A percentile compares a stretch with the other conserved stretches of the same genome.
Conservation (phyloP, 331 rosid species). For the Stylosanthes scabra region DNA sequence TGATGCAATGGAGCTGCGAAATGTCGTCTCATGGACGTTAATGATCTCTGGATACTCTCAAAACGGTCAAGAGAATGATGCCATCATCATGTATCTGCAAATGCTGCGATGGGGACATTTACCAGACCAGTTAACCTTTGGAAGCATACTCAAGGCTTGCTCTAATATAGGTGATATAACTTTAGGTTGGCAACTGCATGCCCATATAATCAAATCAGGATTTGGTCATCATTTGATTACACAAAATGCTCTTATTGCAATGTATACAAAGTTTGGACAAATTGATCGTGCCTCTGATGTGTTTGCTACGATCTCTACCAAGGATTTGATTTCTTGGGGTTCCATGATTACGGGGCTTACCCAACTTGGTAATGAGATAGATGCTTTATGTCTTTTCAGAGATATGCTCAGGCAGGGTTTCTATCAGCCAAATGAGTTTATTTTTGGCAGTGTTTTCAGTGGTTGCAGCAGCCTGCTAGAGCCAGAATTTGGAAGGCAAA, state of each 20-base stretch:
- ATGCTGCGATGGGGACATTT: conserved; percentile 61
- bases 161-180: conserved; percentile 45
- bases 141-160: conserved; percentile 75
- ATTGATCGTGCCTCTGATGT: conserved; percentile 57
- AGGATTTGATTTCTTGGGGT: conserved; percentile 83
- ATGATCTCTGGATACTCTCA: conserved; percentile 72
- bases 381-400: conserved; percentile 66
- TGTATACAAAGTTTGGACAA: conserved; percentile 67
- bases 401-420: conserved; percentile 62
- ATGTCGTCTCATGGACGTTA: conserved; percentile 83
- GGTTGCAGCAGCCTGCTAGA: conserved; percentile 66
- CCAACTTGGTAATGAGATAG: conserved; percentile 67
- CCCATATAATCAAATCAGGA: conserved; percentile 65
- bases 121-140: conserved; percentile 80
- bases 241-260: conserved; percentile 79
- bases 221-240: conserved; percentile 55
- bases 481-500: conserved; percentile 72
- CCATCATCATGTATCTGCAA: conserved; percentile 57
- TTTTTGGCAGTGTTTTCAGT: conserved; percentile 72
- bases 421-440: conserved; percentile 70
- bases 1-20: conserved; percentile 65
- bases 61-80: conserved; percentile 57
- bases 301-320: conserved; percentile 53
- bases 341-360: conserved; percentile 77
- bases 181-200: conserved; percentile 72